Evolutionary conservation across 2,329 filamentous ascomycete species (phyloP).

Genomic region (Aplosporella prunicola): DNA sequence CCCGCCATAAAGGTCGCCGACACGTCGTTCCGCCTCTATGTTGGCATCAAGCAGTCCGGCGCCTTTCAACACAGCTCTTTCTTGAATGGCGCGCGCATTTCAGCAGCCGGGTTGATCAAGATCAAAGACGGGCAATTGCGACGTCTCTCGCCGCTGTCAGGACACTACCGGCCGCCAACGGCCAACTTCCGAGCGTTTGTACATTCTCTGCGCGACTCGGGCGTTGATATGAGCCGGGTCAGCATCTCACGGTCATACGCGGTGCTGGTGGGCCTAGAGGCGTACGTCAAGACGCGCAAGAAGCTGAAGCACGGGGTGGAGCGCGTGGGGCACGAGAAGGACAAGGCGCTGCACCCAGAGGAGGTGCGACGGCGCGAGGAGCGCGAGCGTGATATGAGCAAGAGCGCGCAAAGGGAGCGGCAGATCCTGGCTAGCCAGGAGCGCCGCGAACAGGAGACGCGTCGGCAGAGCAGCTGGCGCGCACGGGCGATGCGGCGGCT

Average conservation of each 20-base stretch:
- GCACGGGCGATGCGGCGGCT: slow-evolving; percentile 21
- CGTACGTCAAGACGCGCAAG: slow-evolving; percentile 60
- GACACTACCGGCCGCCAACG: slow-evolving; percentile 78
- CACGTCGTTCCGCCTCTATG: slow-evolving; percentile 73
- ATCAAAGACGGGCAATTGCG: slow-evolving; percentile 72
- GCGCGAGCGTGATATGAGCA: slow-evolving; percentile 47
- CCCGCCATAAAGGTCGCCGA: slow-evolving; percentile 49
- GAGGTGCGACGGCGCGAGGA: slow-evolving; percentile 40
- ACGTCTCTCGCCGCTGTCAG: slow-evolving; percentile 57
- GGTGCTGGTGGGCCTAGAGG: slow-evolving; percentile 72
- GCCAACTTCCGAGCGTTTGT: slow-evolving; percentile 78
- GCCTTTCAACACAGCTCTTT: slow-evolving; percentile 90
- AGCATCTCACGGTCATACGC: slow-evolving; percentile 75
- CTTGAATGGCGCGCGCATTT: slow-evolving; percentile 70
- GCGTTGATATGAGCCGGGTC: slow-evolving; percentile 70
- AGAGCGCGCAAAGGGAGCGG: slow-evolving; percentile 52
- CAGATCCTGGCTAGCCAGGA: slow-evolving; percentile 35
- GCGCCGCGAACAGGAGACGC: slow-evolving; percentile 38
- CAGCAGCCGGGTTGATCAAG: slow-evolving; percentile 74
- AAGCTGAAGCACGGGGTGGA: slow-evolving; percentile 50
- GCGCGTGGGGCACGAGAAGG: slow-evolving; percentile 44
- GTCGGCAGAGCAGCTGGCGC: slow-evolving; percentile 22
- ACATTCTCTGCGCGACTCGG: slow-evolving; percentile 57
- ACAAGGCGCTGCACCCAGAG: slow-evolving; percentile 53
- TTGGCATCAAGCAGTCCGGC: slow-evolving; percentile 82